Conservation (phyloP, 2,329 filamentous ascomycete species). For the Pyrenochaeta sp. region DNA sequence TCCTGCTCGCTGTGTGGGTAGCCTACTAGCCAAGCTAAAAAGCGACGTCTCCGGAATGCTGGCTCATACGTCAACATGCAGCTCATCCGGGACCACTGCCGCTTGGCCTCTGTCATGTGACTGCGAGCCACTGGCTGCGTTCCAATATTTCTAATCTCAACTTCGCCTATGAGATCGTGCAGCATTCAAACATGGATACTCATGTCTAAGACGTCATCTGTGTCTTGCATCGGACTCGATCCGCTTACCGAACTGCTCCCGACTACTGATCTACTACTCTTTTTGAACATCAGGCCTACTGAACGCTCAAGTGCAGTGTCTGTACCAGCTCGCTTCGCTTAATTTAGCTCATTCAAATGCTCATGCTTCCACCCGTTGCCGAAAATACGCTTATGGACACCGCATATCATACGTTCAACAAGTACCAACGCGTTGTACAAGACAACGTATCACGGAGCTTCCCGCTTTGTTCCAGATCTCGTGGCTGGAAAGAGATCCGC, state of each 20-base stretch:
- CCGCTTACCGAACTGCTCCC: no score
- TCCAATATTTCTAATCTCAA: no score
- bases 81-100: conserved; percentile 12
- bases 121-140: neutral
- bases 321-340: no score
- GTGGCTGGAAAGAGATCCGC: conserved; percentile 14
- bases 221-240: no score
- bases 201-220: neutral
- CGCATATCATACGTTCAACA: conserved; percentile 1
- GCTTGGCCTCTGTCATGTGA: conserved; percentile 29
- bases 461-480: conserved; percentile 25
- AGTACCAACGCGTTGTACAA: conserved; percentile 3
- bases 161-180: neutral
- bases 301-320: no score
- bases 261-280: no score
- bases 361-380: no score
- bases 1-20: conserved; percentile 19
- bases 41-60: conserved; percentile 14
- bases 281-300: no score
- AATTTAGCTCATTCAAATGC: no score
- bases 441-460: conserved; percentile 15
- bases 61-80: conserved; percentile 39
- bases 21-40: conserved; percentile 21
- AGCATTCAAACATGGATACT: neutral
- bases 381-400: neutral